phyloP scores from a whole-genome alignment of 352 stramenopile genomes.

The Pythium periplocum region DNA sequence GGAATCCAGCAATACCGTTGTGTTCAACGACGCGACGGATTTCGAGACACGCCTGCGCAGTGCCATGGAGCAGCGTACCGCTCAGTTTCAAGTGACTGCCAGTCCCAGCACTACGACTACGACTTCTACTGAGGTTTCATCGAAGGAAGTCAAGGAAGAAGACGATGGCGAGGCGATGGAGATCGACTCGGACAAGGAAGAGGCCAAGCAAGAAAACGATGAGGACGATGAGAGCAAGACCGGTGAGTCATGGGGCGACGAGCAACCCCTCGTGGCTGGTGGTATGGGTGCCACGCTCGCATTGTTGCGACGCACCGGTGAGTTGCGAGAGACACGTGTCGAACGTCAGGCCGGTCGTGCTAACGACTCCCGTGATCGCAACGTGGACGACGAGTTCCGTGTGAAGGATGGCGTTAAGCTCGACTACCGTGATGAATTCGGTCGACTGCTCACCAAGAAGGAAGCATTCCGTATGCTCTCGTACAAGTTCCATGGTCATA shows the following conservation, averaged over 20 bases:
- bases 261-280: slow-evolving; percentile 76
- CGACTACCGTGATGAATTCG: slow-evolving; percentile 97
- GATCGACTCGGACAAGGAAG: slow-evolving; percentile 3
- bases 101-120: neutral
- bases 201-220: slow-evolving; percentile 23
- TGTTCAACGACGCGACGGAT: slow-evolving; percentile 84
- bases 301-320: slow-evolving; percentile 90
- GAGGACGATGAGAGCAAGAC: slow-evolving; percentile 50
- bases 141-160: slow-evolving; percentile 1
- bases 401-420: slow-evolving; percentile 88
- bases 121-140: neutral
- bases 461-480: slow-evolving; percentile 97
- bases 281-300: slow-evolving; percentile 92
- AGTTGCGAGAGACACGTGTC: slow-evolving; percentile 82
- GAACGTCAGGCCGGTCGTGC: slow-evolving; percentile 91
- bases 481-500: slow-evolving; percentile 98
- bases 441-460: slow-evolving; percentile 95
- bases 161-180: slow-evolving; percentile 20
- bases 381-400: slow-evolving; percentile 82
- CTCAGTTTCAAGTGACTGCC: slow-evolving; percentile 32
- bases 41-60: slow-evolving; percentile 74
- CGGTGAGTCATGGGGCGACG: slow-evolving; percentile 65
- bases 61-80: slow-evolving; percentile 66
- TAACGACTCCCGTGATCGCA: slow-evolving; percentile 93
- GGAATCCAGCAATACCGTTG: slow-evolving; percentile 33